Conservation (phyloP, 495 filamentous ascomycete species). For the Melanomma pulvis-pyrius region DNA sequence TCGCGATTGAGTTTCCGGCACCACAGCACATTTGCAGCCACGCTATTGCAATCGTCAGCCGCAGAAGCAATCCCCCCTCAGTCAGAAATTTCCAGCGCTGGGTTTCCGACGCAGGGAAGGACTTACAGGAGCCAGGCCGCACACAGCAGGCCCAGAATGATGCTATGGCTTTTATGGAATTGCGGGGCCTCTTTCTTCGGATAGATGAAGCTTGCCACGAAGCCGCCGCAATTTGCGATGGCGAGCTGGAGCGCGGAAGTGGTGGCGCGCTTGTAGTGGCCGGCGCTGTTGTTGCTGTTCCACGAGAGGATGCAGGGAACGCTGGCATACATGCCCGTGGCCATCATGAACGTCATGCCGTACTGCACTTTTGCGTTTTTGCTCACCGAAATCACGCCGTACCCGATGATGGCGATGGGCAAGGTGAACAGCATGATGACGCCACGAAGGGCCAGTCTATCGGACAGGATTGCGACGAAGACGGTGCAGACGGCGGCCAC, state of each 20-base stretch:
- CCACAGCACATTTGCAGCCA: slow-evolving; percentile 65
- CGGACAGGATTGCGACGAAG: slow-evolving; percentile 50
- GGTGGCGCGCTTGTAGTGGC: slow-evolving; percentile 37
- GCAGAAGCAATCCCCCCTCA: neutral
- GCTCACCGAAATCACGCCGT: slow-evolving; percentile 28
- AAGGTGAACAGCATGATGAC: slow-evolving; percentile 35
- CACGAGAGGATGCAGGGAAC: slow-evolving; percentile 34
- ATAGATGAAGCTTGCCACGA: slow-evolving; percentile 62
- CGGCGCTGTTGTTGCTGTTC: slow-evolving; percentile 35
- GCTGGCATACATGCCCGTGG: slow-evolving; percentile 31
- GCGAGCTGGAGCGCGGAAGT: slow-evolving; percentile 47
- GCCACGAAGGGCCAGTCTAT: slow-evolving; percentile 51
- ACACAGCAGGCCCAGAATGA: slow-evolving; percentile 60
- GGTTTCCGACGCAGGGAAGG: neutral
- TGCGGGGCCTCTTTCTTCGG: slow-evolving; percentile 53
- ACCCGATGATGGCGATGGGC: slow-evolving; percentile 36
- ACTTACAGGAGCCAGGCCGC: slow-evolving; percentile 69
- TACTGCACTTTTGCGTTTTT: slow-evolving; percentile 25
- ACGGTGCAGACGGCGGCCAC: slow-evolving; percentile 34
- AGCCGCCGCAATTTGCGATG: slow-evolving; percentile 55
- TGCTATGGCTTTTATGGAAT: slow-evolving; percentile 57
- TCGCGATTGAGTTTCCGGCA: slow-evolving; percentile 68
- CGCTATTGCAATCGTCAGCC: neutral
- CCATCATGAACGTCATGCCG: slow-evolving; percentile 39
- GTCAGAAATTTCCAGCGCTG: slow-evolving; percentile 10